Base-by-base conservation (phyloP, 1,139 yeast genomes). In the Nadsonia starkeyi-henricii region DNA sequence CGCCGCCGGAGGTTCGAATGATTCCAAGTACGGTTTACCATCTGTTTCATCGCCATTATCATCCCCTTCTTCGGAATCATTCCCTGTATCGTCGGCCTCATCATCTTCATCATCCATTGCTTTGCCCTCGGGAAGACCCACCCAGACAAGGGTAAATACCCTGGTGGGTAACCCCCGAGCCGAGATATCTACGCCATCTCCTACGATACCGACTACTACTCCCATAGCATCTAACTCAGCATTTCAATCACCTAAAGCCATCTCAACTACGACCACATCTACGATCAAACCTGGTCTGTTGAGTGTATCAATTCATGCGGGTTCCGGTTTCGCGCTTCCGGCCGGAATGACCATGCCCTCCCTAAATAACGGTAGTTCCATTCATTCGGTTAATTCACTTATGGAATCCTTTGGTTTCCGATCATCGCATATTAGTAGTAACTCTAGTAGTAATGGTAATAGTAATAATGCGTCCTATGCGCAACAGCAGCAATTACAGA, bases 301-400 rank as follows among this genome's bases (percentile, higher is more conserved):
- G 49, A 79, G 85, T 0, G 82, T 84, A 26, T 80, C 82, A 54
- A 73, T 84, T 33, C 79, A 81, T 59, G 73, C 74, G 41, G 81
- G 85, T 7, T 69, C 73, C 50, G 74, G 78, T 49, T 67, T 83
- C 51, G 72, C 73, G 48, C 69, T 84, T 44, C 93, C 94, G 3
- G 78, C 79, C 39, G 72, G 72, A 7, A 7, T 55, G 48, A 47
- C 53, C 54, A 26, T 50, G 55, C 17, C 55, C 51, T 13, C 50
- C 48, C 15, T 5, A 5, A 18, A 39, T 43, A 48, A 23, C 9
- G 28, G 28, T 5, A 23, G 28, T 9, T 23, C 28, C 8, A 5
- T 23, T 9, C 28, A 23, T 9, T 9, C 28, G 8, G 28, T 23
- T 5, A 23, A 23, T 9, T 23, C 28, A 9, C 28, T 23, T 9